Base-by-base conservation (phyloP, 1,139 yeast genomes). In the Scheffersomyces segobiensis region DNA sequence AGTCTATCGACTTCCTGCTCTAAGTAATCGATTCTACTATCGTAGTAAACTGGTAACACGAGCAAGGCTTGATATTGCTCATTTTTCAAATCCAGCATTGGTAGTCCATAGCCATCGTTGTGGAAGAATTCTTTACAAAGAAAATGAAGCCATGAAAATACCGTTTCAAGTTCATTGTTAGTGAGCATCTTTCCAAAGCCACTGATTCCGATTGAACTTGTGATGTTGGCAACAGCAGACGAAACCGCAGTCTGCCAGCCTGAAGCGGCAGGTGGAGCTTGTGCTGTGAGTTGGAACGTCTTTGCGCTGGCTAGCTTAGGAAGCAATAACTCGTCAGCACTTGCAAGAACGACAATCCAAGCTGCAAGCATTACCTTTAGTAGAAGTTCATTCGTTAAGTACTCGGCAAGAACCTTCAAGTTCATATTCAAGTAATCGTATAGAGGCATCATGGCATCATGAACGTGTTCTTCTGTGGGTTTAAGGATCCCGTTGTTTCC, bases 41-140 rank as follows among this genome's bases (percentile, higher is more conserved):
- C 92, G 67, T 89, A 90, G 67, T 86, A 86, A 0, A 84, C 87
- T 1, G 93, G 92, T 19, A 90, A 78, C 22, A 89, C 74, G 60
- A 88, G 73, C 22, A 91, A 71, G 47, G 87, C 83, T 68, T 89
- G 92, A 68, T 88, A 90, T 50, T 83, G 83, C 53, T 82, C 85
- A 58, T 86, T 85, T 63, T 87, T 88, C 66, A 91, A 74, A 12
- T 84, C 85, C 62, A 83, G 87, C 50, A 90, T 68, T 0, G 93
- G 84, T 0, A 96, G 96, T 0, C 97, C 97, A 55, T 88, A 89
- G 0, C 97, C 97, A 58, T 84, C 87, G 67, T 90, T 88, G 68
- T 91, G 87, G 74, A 92, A 91, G 69, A 91, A 91, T 60, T 87
- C 92, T 56, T 85, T 73, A 60, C 88, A 85, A 48, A 91, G 74